phyloP scores from a whole-genome alignment of 2,329 filamentous ascomycete species.

The Epichloe elymi region DNA sequence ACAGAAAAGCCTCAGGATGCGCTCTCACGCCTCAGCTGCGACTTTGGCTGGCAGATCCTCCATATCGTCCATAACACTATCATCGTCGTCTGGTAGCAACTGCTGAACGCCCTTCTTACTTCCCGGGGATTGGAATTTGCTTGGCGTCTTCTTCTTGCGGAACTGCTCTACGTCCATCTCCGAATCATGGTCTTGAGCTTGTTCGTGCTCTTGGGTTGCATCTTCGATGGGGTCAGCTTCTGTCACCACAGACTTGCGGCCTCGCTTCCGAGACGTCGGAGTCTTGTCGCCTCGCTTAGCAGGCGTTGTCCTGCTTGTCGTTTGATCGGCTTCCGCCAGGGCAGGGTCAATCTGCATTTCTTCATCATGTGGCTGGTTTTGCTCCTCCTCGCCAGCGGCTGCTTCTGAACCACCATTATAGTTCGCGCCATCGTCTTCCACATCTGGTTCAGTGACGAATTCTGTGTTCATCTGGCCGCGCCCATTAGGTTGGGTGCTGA shows the following conservation, averaged over 20 bases:
- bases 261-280: slow-evolving; percentile 11
- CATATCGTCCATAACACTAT: slow-evolving; percentile 30
- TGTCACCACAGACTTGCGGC: slow-evolving; percentile 12
- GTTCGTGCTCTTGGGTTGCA: slow-evolving; percentile 7
- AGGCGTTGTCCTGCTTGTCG: slow-evolving; percentile 15
- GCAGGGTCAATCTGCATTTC: slow-evolving; percentile 22
- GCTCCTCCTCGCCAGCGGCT: background rate
- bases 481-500: background rate
- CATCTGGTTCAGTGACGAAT: slow-evolving; percentile 18
- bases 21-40: background rate
- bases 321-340: slow-evolving; percentile 9
- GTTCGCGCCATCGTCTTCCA: slow-evolving; percentile 11
- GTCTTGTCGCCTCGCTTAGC: slow-evolving; percentile 14
- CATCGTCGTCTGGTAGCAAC: slow-evolving; percentile 11
- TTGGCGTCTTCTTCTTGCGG: slow-evolving; percentile 16
- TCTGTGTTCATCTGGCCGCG: slow-evolving; percentile 13
- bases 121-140: slow-evolving; percentile 14
- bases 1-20: background rate
- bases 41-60: slow-evolving; percentile 25
- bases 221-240: slow-evolving; percentile 21
- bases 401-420: slow-evolving; percentile 8
- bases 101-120: slow-evolving; percentile 6
- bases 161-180: slow-evolving; percentile 15
- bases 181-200: slow-evolving; percentile 11
- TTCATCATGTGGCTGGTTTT: slow-evolving; percentile 8